phyloP scores from a whole-genome alignment of 345 rosid genomes.

The Citrus hindsii region DNA sequence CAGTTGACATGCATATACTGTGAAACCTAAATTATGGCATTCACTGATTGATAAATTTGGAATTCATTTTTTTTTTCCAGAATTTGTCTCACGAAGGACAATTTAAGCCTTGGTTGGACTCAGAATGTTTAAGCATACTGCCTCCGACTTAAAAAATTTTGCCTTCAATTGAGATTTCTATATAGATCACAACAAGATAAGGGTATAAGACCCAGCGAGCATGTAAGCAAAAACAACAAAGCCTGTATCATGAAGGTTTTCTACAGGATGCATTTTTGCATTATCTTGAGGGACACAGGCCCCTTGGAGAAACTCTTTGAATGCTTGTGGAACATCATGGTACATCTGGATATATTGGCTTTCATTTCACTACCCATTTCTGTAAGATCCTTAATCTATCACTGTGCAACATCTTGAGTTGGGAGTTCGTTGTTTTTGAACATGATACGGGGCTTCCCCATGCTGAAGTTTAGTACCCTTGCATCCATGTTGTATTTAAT shows the following conservation, averaged over 20 bases:
- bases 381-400: not conserved
- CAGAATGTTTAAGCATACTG: conserved; percentile 23
- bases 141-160: conserved; percentile 7
- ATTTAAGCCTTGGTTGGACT: conserved; percentile 57
- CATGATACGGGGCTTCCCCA: conserved; percentile 72
- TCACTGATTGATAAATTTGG: not conserved
- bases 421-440: conserved; percentile 39
- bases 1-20: not conserved
- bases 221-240: not conserved
- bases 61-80: conserved; percentile 30
- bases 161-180: not conserved
- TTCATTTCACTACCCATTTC: not conserved
- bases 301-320: not conserved
- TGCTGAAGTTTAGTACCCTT: conserved; percentile 81
- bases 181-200: not conserved
- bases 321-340: not conserved
- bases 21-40: not conserved
- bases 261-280: not conserved
- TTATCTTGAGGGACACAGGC: not conserved
- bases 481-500: conserved; percentile 90
- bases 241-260: not conserved
- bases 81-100: conserved; percentile 39
- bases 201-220: not conserved
- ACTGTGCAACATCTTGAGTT: conserved; percentile 31
- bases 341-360: not conserved